phyloP scores from a whole-genome alignment of 805 yeast species.

The Metschnikowia kunwiensis region DNA sequence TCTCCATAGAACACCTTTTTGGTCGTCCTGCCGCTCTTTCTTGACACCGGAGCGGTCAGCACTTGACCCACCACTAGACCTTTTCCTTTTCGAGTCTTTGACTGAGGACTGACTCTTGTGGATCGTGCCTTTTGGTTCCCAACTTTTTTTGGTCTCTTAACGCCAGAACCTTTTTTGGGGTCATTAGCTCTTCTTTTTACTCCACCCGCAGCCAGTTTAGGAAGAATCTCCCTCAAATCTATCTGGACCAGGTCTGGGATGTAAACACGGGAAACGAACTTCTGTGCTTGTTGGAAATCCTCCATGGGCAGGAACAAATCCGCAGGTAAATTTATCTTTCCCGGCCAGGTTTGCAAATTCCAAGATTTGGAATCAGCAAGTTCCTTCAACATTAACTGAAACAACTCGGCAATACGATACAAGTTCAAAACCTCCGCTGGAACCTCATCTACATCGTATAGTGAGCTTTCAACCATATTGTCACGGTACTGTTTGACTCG shows the following conservation, averaged over 20 bases:
- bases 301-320: slow-evolving; percentile 67
- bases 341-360: slow-evolving; percentile 80
- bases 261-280: slow-evolving; percentile 51
- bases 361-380: slow-evolving; percentile 58
- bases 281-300: slow-evolving; percentile 55
- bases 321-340: slow-evolving; percentile 63
- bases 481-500: slow-evolving; percentile 78
- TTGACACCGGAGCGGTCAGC: slow-evolving; percentile 26
- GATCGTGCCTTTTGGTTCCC: not conserved
- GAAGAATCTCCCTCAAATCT: slow-evolving; percentile 26
- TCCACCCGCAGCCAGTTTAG: not conserved
- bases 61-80: not conserved
- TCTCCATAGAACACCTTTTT: slow-evolving; percentile 17
- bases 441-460: slow-evolving; percentile 22
- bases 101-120: not conserved
- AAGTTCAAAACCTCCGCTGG: slow-evolving; percentile 39
- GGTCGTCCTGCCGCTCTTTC: slow-evolving; percentile 17
- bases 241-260: slow-evolving; percentile 47
- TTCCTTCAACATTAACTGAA: slow-evolving; percentile 62
- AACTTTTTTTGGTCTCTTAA: slow-evolving; percentile 1
- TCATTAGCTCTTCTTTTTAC: slow-evolving; percentile 1
- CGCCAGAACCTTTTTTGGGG: not conserved
- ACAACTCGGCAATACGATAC: slow-evolving; percentile 68
- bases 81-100: not conserved
- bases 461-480: slow-evolving; percentile 36